Percentiles rank a stretch among this genome's conserved stretches.
phyloP scores from a whole-genome alignment of 2,329 filamentous ascomycete species.

The Penicillium sp. region DNA sequence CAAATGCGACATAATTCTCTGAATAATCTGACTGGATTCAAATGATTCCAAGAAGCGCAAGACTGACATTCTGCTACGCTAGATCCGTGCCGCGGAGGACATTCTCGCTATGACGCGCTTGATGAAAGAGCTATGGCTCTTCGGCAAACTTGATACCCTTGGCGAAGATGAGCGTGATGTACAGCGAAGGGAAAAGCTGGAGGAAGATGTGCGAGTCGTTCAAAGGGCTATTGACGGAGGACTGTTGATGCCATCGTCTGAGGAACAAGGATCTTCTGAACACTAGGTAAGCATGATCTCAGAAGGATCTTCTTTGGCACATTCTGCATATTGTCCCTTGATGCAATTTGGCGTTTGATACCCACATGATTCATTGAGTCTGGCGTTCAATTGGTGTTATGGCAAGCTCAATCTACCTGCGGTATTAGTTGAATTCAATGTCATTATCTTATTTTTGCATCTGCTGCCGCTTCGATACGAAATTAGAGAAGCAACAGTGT shows the following conservation, averaged over 20 bases:
- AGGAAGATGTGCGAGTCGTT: slow-evolving; percentile 50
- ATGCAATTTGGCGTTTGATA: neutral
- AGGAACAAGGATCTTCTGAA: neutral
- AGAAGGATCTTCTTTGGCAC: too few relatives aligned
- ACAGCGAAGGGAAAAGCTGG: slow-evolving; percentile 45
- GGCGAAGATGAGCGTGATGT: slow-evolving; percentile 44
- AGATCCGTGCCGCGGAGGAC: slow-evolving; percentile 63
- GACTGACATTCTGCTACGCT: neutral
- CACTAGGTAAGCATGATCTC: neutral
- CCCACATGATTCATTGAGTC: neutral
- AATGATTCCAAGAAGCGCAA: too few relatives aligned
- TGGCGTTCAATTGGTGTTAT: slow-evolving; percentile 1
- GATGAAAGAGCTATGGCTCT: slow-evolving; percentile 67
- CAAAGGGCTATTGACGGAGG: slow-evolving; percentile 43
- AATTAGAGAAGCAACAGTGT: neutral
- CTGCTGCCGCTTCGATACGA: neutral
- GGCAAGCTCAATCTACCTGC: neutral
- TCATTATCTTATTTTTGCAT: neutral
- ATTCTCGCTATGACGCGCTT: slow-evolving; percentile 59
- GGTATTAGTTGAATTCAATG: neutral
- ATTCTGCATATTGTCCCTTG: neutral
- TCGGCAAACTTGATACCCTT: slow-evolving; percentile 62
- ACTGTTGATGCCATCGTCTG: slow-evolving; percentile 22
- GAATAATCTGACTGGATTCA: too few relatives aligned
- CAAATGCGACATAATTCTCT: too few relatives aligned